phyloP scores from a whole-genome alignment of 306 rosid species.

The Gastrolobium villosum region DNA sequence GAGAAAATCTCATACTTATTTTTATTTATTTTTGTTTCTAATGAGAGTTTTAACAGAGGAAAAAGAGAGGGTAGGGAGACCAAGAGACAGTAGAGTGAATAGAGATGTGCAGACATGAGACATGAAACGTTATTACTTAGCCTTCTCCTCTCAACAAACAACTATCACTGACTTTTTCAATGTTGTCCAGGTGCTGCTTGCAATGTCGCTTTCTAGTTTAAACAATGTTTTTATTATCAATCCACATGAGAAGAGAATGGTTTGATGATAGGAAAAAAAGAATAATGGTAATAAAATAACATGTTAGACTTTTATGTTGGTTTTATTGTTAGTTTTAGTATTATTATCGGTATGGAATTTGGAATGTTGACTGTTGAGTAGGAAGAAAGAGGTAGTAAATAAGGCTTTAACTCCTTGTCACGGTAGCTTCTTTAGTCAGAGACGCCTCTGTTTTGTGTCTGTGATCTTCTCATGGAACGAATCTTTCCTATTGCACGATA shows the following conservation, averaged over 20 bases:
- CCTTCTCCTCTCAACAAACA: slow-evolving; percentile 50
- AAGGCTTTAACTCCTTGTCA: slow-evolving; percentile 1
- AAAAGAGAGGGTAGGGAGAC: neutral
- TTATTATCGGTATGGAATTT: slow-evolving; percentile 17
- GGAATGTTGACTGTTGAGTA: slow-evolving; percentile 11
- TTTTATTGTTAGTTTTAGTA: neutral
- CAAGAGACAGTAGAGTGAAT: slow-evolving; percentile 29
- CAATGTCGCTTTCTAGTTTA: slow-evolving; percentile 22
- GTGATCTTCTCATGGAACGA: slow-evolving; percentile 39
- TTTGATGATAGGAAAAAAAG: neutral
- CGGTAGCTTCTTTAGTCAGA: slow-evolving; percentile 47
- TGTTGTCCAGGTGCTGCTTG: slow-evolving; percentile 48
- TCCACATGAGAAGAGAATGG: too few species aligned
- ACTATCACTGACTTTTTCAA: slow-evolving; percentile 44
- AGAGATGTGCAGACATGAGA: slow-evolving; percentile 31
- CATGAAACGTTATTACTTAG: slow-evolving; percentile 35
- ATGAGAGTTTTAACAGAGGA: slow-evolving; percentile 4
- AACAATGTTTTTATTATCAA: neutral
- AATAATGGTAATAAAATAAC: neutral
- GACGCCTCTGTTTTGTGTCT: slow-evolving; percentile 32
- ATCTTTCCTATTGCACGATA: too few species aligned
- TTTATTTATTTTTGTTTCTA: neutral
- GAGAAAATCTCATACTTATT: slow-evolving; percentile 5
- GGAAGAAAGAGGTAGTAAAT: neutral
- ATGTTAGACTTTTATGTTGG: slow-evolving; percentile 17